Conservation (phyloP, 768 basidiomycete genomes). For the Boletus reticuloceps region DNA sequence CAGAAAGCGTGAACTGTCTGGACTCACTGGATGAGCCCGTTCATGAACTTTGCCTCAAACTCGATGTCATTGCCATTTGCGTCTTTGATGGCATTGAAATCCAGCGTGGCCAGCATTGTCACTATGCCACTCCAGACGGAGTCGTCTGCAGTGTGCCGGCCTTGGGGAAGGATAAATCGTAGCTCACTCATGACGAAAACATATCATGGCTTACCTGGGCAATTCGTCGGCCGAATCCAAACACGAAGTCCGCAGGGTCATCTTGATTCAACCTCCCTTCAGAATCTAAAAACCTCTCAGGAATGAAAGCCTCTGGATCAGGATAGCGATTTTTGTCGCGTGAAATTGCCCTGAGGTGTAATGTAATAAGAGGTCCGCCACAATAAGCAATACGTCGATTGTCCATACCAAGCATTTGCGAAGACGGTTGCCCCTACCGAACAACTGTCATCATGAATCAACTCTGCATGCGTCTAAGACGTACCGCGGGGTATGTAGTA, state of each 20-base stretch:
- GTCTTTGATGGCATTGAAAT: background rate
- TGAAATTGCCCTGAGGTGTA: background rate
- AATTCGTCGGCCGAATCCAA: background rate
- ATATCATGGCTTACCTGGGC: background rate
- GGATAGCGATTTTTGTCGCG: background rate
- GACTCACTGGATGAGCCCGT: background rate
- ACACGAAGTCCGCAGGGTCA: background rate
- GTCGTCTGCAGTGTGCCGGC: background rate
- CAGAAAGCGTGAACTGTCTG: too few species aligned
- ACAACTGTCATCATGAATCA: too few species aligned
- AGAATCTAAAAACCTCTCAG: background rate
- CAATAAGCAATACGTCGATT: too few species aligned
- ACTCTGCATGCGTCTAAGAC: too few species aligned
- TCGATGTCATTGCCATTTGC: background rate
- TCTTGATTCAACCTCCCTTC: background rate
- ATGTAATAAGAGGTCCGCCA: too few species aligned
- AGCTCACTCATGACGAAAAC: too few species aligned
- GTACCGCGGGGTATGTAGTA: constrained; percentile 5
- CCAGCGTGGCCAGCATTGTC: background rate
- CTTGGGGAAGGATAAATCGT: background rate
- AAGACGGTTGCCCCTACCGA: background rate
- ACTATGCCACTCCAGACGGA: background rate
- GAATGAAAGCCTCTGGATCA: background rate
- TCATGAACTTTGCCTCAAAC: background rate
- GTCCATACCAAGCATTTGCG: background rate